Percentiles rank a stretch among this genome's conserved stretches.
phyloP scores from a whole-genome alignment of 2,329 filamentous ascomycete species.

The Neofusicoccum laricinum region DNA sequence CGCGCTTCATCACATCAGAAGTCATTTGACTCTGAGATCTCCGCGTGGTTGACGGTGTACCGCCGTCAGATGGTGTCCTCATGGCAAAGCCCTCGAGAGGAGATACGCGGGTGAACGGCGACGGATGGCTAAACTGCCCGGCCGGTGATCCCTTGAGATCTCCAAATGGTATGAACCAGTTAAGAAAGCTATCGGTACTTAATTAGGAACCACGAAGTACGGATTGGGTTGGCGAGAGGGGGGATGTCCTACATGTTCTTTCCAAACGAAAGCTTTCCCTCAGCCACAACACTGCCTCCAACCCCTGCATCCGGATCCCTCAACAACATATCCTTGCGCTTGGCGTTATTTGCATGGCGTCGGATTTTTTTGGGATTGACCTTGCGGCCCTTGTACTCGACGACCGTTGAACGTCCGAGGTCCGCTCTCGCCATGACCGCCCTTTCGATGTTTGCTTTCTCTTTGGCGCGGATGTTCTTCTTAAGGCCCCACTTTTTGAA shows the following conservation, averaged over 20 bases:
- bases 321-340: not conserved
- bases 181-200: not conserved
- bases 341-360: conserved; percentile 23
- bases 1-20: conserved; percentile 19
- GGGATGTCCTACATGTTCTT: not conserved
- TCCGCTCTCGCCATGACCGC: conserved; percentile 21
- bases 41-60: not conserved
- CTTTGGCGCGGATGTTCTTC: conserved; percentile 25
- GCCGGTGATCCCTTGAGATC: not conserved
- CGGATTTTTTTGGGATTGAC: conserved; percentile 28
- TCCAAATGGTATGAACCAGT: not conserved
- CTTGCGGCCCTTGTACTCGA: conserved; percentile 25
- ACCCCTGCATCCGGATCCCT: not conserved
- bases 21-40: conserved; percentile 10
- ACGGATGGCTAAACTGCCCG: not conserved
- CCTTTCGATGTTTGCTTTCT: conserved; percentile 23
- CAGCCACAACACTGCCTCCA: too few species aligned
- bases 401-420: conserved; percentile 18
- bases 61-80: not conserved
- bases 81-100: not conserved
- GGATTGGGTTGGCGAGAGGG: too few species aligned
- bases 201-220: not conserved
- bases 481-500: conserved; percentile 30
- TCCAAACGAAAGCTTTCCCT: not conserved
- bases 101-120: not conserved